Evolutionary conservation across 1,284 basidiomycete species (phyloP), one percentile per base, ranked within the genome.

Genomic region (Naganishia sp.): DNA sequence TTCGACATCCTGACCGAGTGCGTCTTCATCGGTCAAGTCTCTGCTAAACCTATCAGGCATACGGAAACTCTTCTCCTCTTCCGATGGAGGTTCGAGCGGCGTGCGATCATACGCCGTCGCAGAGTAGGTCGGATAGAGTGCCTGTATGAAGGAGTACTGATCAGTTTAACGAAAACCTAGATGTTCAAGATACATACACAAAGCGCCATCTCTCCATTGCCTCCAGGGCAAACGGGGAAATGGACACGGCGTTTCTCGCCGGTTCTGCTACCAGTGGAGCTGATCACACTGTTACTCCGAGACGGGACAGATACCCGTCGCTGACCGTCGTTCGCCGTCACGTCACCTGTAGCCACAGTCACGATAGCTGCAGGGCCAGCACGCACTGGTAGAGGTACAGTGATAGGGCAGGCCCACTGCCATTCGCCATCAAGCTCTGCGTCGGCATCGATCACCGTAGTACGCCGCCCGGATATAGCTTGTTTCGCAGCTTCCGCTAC

Each of bases 181-280:
- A 28, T 28, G 5, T 6, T 25, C 47, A 32, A 32, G 17, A 52
- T 2, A 91, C 90, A 0, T 82, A 80, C 23, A 72, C 83, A 0
- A 87, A 90, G 69, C 90, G 90, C 2, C 85, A 86, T 65, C 92
- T 92, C 79, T 82, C 87, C 67, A 79, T 82, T 5, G 83, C 80
- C 25, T 83, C 91, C 70, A 77, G 73, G 1, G 80, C 92, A 21
- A 77, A 82, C 10, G 91, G 89, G 88, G 84, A 88, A 65, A 80
- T 57, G 52, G 0, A 65, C 64, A 17, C 64, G 49, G 49, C 57
- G 57, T 45, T 60, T 60, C 47, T 41, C 57, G 35, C 57, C 45
- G 5, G 57, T 39, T 28, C 31, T 35, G 50, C 57, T 60, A 11
- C 46, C 57, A 9, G 46, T 50, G 13, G 57, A 60, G 32, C 46